Evolutionary conservation across 2,329 filamentous ascomycete species (phyloP), one percentile per base, ranked within the genome.

Genomic region (Cyanodermella asteris): DNA sequence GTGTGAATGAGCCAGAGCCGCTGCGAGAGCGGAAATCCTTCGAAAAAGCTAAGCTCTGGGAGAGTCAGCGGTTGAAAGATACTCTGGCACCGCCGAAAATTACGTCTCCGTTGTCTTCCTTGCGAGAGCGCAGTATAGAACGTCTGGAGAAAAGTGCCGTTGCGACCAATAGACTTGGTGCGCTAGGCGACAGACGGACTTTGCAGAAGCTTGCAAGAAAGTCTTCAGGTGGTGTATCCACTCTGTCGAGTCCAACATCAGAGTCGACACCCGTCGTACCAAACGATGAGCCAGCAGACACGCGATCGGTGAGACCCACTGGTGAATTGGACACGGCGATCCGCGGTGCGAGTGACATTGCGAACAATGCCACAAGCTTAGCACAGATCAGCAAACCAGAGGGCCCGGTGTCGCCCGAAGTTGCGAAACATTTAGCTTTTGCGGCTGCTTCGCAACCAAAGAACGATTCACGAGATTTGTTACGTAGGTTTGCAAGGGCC

Each of bases 381-480:
- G 20, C 17, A 18, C 19, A 17, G 24, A 22, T 21, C 15, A 24
- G 16, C 17, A 13, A 19, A 4, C 15, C 23, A 26, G 11, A 8
- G 13, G 18, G 17, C 21, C 22, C n/a, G 13, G 15, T 19, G 19
- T 5, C 11, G 5, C 15, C 5, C 20, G 9, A 24, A 20, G 13
- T 12, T 6, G 20, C 11, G 13, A 21, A 21, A 13, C 20, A 7
- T 9, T 13, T 13, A 21, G 11, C 20, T 21, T 21, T 10, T 7
- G 16, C 21, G 14, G 12, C 13, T 14, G 20, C 23, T 16, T 19
- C 16, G n/a, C 22, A 18, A 24, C 27, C 34, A 15, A 26, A 17
- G 18, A 42, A 47, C 20, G 55, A 56, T 34, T 57, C 55, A 5
- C 44, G 54, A 31, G 45, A 51, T 31, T 38, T 59, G 13, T 40